These are phyloP conservation scores for Trichoderma hamatum DNA, from an alignment of 2,329 filamentous ascomycete genomes.

Conservation along the genomic window DNA sequence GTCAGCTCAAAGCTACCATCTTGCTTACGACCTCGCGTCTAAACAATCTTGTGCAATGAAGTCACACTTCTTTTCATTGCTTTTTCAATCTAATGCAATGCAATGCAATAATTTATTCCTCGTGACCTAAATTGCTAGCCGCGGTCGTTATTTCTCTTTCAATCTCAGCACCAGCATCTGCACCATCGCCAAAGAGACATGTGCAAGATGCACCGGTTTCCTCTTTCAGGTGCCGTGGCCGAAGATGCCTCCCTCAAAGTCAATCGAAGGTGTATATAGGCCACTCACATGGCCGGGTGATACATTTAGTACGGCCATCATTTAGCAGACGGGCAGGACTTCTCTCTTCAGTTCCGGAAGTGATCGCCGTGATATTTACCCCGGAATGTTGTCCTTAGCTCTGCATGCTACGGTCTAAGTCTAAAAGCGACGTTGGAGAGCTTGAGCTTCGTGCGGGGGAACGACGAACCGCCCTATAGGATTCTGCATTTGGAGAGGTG, in stretches of 20 bases:
- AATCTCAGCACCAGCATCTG: neutral
- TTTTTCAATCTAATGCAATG: neutral
- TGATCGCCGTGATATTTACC: neutral
- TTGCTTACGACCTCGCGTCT: neutral
- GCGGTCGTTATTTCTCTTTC: neutral
- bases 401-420: conserved; percentile 6
- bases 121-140: conserved; percentile 2
- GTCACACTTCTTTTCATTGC: neutral
- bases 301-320: neutral
- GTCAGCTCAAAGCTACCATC: neutral
- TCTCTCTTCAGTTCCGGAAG: neutral
- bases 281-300: neutral
- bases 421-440: conserved; percentile 11
- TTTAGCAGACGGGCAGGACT: neutral
- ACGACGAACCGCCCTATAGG: neutral
- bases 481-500: conserved; percentile 3
- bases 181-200: neutral
- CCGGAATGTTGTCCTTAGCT: neutral
- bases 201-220: neutral
- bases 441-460: conserved; percentile 9
- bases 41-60: neutral
- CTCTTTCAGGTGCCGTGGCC: neutral
- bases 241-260: neutral
- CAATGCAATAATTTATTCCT: neutral
- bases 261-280: neutral